Conservation (phyloP, 148 eudicot species). For the Talinum fruticosum region DNA sequence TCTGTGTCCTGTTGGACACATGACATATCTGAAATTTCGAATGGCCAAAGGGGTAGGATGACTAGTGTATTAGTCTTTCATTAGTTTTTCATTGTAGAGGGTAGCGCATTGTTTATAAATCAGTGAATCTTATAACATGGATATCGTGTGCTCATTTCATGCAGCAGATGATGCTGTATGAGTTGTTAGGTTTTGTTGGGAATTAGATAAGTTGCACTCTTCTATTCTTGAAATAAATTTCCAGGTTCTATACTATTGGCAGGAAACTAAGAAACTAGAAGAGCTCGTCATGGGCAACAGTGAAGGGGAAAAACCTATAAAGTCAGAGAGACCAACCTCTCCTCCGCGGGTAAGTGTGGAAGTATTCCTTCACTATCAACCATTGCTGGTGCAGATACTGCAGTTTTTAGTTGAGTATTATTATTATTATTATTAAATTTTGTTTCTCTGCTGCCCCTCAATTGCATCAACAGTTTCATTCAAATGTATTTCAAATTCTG, state of each 20-base stretch:
- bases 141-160: too few relatives aligned
- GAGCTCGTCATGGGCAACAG: slow-evolving; percentile 35
- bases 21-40: too few relatives aligned
- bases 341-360: slow-evolving; percentile 37
- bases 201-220: not conserved
- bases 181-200: not conserved
- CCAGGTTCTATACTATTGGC: not conserved
- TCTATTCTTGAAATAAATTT: not conserved
- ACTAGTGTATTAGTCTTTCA: not conserved
- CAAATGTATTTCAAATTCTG: not conserved
- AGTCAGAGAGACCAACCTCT: slow-evolving; percentile 38
- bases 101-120: not conserved
- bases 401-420: not conserved
- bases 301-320: slow-evolving; percentile 38
- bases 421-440: not conserved
- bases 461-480: not conserved
- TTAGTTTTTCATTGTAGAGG: not conserved
- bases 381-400: not conserved
- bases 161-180: not conserved
- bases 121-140: not conserved
- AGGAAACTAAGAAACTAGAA: slow-evolving; percentile 1
- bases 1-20: too few relatives aligned
- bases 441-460: not conserved
- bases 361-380: not conserved
- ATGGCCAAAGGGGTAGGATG: too few relatives aligned